Percentiles rank a stretch among this genome's conserved stretches.
Evolutionary conservation across 257 asterid genomes (phyloP).

Genomic region (Cruciata laevipes): DNA sequence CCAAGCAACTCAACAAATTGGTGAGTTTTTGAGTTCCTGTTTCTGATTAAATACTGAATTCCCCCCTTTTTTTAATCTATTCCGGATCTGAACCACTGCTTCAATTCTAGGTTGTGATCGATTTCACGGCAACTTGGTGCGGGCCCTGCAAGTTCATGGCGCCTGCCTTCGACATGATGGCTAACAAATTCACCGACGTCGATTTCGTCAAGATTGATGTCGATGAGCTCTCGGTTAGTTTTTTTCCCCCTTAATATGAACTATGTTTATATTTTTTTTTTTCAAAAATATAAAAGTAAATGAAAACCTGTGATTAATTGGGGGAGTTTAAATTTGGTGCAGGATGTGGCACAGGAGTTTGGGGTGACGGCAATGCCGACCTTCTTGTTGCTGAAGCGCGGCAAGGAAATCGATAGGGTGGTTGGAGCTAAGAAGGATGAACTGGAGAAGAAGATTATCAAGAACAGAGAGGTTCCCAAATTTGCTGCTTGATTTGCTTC

Average conservation of each 20-base stretch:
- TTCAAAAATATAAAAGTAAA: no score
- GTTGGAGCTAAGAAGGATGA: constrained; percentile 72
- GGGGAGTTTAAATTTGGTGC: background rate
- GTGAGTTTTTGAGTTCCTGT: constrained; percentile 18
- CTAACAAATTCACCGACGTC: constrained; percentile 55
- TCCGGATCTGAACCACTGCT: constrained; percentile 18
- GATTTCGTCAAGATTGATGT: constrained; percentile 83
- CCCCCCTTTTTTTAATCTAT: background rate
- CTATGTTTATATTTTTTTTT: background rate
- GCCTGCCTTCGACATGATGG: constrained; percentile 48
- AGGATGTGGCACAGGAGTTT: constrained; percentile 68
- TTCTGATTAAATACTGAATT: background rate
- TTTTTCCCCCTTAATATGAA: background rate
- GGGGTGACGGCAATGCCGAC: constrained; percentile 85
- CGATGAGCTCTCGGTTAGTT: constrained; percentile 64
- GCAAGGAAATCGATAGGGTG: constrained; percentile 66
- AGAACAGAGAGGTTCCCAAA: constrained; percentile 78
- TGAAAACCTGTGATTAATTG: background rate
- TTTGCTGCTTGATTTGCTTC: constrained; percentile 58
- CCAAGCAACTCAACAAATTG: constrained; percentile 72
- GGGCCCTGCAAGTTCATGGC: constrained; percentile 89
- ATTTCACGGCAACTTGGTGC: constrained; percentile 87
- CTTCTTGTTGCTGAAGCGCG: constrained; percentile 74
- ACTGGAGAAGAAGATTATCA: constrained; percentile 55
- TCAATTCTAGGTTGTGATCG: constrained; percentile 60